Base-by-base conservation (phyloP, 305 asterid species). In the Rubia peregrina region DNA sequence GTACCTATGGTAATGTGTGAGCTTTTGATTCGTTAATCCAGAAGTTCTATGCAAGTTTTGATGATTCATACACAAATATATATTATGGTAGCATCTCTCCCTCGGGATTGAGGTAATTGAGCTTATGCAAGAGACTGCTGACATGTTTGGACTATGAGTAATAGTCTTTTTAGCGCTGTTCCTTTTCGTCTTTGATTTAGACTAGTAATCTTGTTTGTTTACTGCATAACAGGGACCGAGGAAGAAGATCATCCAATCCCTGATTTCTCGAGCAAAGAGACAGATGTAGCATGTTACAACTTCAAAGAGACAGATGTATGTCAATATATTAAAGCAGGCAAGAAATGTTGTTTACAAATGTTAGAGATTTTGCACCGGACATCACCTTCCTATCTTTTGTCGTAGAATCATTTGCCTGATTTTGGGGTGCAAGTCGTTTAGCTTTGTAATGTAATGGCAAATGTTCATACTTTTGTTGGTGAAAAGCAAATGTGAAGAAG, bases 1-100 rank as follows among this genome's bases (percentile, higher is more conserved):
- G 78, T 93, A 76, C 98, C 98, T 59, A 89, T 90, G 97, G 98
- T 93, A 90, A 72, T 71, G 11, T 70, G 21, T 43, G 40, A 41
- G 59, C 55, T 56, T 17, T 30, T 40, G 16, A 22, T 59, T 19
- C 26, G 48, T 24, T 68, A 11, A 42, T 26, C 40, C 43, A 17
- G 24, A 48, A 17, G 17, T 17, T 26, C 13, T 30, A 21, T 60
- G 0, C 8, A 43, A 30, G 19, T 56, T 73, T 7, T 14, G 42
- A 19, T 8, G 30, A 19, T 59, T 17, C 22, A 17, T 14, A 26
- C 33, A 38, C 10, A 17, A 44, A 64, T 5, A 38, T 11, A 22
- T 38, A 55, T 51, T 5, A 36, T n/a, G n/a, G n/a, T n/a, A n/a
- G 17, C 26, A 21, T 9, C 60, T 17, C 17, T 11, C 17, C 7